phyloP scores from a whole-genome alignment of 1,284 basidiomycete species.

The Polyporus tsugae region DNA sequence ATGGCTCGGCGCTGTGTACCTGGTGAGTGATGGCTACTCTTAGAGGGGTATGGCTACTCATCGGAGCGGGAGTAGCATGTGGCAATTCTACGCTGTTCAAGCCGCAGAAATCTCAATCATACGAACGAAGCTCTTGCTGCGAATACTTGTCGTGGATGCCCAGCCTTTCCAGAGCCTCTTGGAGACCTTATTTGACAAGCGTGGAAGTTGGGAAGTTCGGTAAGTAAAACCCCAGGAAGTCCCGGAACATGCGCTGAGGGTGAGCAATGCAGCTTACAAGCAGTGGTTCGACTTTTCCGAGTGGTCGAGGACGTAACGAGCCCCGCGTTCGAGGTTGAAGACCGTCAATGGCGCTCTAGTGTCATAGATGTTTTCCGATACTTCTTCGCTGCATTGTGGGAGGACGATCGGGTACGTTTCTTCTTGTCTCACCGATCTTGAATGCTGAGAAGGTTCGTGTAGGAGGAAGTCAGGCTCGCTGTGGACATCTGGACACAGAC shows the following conservation, averaged over 20 bases:
- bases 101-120: conserved; percentile 57
- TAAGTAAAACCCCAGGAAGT: conserved; percentile 32
- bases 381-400: conserved; percentile 71
- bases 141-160: conserved; percentile 67
- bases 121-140: conserved; percentile 62
- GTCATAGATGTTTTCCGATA: conserved; percentile 63
- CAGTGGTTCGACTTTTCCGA: conserved; percentile 62
- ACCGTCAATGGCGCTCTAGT: conserved; percentile 70
- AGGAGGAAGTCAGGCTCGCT: conserved; percentile 74
- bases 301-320: conserved; percentile 71
- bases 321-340: conserved; percentile 65
- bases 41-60: neutral
- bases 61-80: conserved; percentile 53
- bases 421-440: neutral
- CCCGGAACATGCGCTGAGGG: neutral
- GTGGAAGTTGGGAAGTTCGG: conserved; percentile 57
- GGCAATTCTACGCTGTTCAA: conserved; percentile 71
- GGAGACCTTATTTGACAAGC: conserved; percentile 45
- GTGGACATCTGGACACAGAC: conserved; percentile 64
- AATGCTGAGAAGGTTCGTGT: conserved; percentile 9
- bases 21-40: conserved; percentile 53
- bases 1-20: conserved; percentile 58
- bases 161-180: conserved; percentile 65
- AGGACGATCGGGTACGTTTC: conserved; percentile 61
- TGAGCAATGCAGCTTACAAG: conserved; percentile 41